phyloP scores from a whole-genome alignment of 139 green algal genomes.

The Chlorokybus atmophyticus region DNA sequence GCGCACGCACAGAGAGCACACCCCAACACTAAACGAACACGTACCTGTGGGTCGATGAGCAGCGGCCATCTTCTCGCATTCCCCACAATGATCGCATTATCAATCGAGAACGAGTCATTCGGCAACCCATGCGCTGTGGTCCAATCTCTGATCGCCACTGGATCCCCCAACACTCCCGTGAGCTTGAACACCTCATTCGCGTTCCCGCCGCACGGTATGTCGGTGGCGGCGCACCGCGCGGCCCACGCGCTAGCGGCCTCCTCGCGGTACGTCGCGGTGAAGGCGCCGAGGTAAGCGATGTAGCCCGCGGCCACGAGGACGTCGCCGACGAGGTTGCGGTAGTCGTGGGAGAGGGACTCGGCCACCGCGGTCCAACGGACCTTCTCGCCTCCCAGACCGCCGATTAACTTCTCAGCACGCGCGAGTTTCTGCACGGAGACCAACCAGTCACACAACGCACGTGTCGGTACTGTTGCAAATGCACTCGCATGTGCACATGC shows the following conservation, averaged over 20 bases:
- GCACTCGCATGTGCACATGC: too few species aligned
- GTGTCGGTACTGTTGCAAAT: too few species aligned
- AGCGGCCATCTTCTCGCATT: slow-evolving; percentile 60
- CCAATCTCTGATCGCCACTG: slow-evolving; percentile 65
- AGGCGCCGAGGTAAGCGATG: slow-evolving; percentile 65
- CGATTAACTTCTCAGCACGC: slow-evolving; percentile 53
- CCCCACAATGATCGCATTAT: slow-evolving; percentile 67
- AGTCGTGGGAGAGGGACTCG: slow-evolving; percentile 41
- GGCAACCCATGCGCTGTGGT: slow-evolving; percentile 67
- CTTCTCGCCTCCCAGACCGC: slow-evolving; percentile 62
- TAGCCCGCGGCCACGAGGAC: slow-evolving; percentile 53
- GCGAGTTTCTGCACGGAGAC: slow-evolving; percentile 48
- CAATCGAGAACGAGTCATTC: slow-evolving; percentile 64
- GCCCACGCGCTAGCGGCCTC: slow-evolving; percentile 29
- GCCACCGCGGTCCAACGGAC: slow-evolving; percentile 51
- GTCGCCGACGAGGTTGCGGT: slow-evolving; percentile 57
- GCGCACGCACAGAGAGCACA: not conserved
- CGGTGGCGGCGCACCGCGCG: slow-evolving; percentile 26
- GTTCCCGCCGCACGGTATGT: slow-evolving; percentile 23
- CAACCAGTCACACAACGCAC: too few species aligned
- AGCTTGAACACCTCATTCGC: slow-evolving; percentile 35
- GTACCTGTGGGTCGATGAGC: slow-evolving; percentile 75
- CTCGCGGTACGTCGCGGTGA: slow-evolving; percentile 56
- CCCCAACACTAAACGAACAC: too few species aligned
- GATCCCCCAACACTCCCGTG: slow-evolving; percentile 41